Evolutionary conservation across 306 rosid species (phyloP), one percentile per base, ranked within the genome.

Genomic region (Betula pendula): DNA sequence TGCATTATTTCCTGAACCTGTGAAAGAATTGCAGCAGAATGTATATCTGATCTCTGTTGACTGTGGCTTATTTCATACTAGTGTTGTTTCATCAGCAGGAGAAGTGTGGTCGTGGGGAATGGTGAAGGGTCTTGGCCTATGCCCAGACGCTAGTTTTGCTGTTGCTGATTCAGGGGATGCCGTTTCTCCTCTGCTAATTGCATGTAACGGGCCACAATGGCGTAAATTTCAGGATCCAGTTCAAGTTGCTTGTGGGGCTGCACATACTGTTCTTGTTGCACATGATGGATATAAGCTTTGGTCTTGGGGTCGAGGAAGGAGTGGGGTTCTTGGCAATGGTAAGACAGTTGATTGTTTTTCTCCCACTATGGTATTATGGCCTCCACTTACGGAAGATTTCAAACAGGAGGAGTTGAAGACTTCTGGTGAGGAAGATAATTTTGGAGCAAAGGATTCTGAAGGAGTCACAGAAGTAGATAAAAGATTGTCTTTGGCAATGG

Each of bases 101-200:
- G 90, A 88, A 77, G 93, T 90, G 75, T 92, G 98, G 97, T 92
- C 92, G 2, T 94, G 98, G 98, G 98, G 98, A 81, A 94, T 94
- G 98, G 95, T 84, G 87, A 92, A 81, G 85, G 98, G 98, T 72
- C 97, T 94, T 52, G 98, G 98, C 70, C 85, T 94, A 51, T 94
- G 96, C 86, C 97, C 97, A 24, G 91, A 85, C 65, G 97, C 97
- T 68, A 81, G 81, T 81, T 91, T 80, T 52, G 68, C 86, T 29
- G 87, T 83, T 67, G 35, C 81, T 27, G 92, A 82, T 84, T 47
- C 91, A 0, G 98, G 98, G 17, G 96, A 94, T 72, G 98, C 96
- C 2, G 49, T 89, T 45, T 88, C 83, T 75, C 98, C 98, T 42
- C 65, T 81, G 53, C 82, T 66, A 66, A 79, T 90, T 80, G 49